Evolutionary conservation across 225 moss, liverwort and hornwort species (phyloP), one percentile per base, ranked within the genome.

Genomic region (Bryum argenteum): DNA sequence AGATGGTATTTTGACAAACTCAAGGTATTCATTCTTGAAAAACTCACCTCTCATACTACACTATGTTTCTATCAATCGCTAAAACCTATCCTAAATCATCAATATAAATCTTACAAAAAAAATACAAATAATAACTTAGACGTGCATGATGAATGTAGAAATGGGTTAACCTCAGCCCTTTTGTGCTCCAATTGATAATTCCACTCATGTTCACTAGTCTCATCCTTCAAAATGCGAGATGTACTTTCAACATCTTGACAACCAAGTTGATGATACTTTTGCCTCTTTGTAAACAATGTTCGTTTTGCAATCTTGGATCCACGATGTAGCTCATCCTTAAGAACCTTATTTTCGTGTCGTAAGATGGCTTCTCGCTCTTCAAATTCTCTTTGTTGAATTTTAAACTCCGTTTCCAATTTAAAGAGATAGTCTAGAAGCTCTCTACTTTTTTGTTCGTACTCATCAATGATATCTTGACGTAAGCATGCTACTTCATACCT

Each of bases 371-470:
- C 85, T 67, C 85, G 73, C 65, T 83, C 54, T 66, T 89, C 87
- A 60, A 79, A 83, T 44, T 87, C 81, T 22, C 61, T 68, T 43
- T 79, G 76, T 58, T 89, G 91, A 28, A 71, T 63, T 20, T 87
- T 73, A 42, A 91, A 91, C 67, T 81, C 89, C 1, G 71, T 55
- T 70, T 91, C 91, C 87, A 91, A 71, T 44, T 81, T 78, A 62
- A 74, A 83, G 61, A 91, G 89, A 58, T 87, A 91, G 45, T 85
- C 78, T 57, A 89, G 58, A 40, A 89, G 79, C 65, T 89, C 89
- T 23, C 69, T 77, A 67, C 91, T 89, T 51, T 87, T 91, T 75
- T 83, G 76, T 58, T 87, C 91, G 53, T 91, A 91, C 71, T 87
- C 85, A 38, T 89, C 85, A 65, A 91, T 81, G 60, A 89, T 85